Evolutionary conservation across 2,329 filamentous ascomycete species (phyloP).

Genomic region (Rugonectria rugulosa): DNA sequence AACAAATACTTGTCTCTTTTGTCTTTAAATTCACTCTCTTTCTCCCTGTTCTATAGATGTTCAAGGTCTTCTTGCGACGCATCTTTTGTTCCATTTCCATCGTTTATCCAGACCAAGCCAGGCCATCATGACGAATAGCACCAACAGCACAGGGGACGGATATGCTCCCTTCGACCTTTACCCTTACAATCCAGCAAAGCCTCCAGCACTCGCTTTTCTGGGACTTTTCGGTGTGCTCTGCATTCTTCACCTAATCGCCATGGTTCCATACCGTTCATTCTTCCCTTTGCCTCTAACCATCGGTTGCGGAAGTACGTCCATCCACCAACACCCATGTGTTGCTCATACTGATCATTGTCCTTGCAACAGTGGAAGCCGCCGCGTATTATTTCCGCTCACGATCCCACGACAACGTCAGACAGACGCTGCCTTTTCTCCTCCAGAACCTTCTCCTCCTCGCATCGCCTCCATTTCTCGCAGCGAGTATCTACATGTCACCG

Average conservation of each 20-base stretch:
- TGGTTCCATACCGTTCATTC: conserved; percentile 52
- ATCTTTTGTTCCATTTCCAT: not conserved
- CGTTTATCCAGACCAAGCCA: too few relatives aligned
- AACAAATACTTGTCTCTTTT: too few relatives aligned
- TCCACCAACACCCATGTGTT: rapidly evolving
- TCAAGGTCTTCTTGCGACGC: too few relatives aligned
- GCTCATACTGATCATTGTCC: not conserved
- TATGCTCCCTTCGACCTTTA: conserved; percentile 45
- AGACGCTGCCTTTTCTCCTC: conserved; percentile 44
- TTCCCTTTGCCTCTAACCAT: conserved; percentile 59
- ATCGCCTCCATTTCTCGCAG: conserved; percentile 50
- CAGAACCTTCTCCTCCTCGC: conserved; percentile 49
- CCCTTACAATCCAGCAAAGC: conserved; percentile 54
- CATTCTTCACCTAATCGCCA: conserved; percentile 49
- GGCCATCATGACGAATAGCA: conserved; percentile 15
- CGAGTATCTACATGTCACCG: conserved; percentile 52
- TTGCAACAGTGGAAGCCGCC: conserved; percentile 45
- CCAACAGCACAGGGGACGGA: conserved; percentile 16
- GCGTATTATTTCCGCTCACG: conserved; percentile 58
- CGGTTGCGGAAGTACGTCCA: conserved; percentile 54
- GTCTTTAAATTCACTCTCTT: too few relatives aligned
- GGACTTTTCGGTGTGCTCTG: conserved; percentile 46
- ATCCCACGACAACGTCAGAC: conserved; percentile 47
- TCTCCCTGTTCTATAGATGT: too few relatives aligned
- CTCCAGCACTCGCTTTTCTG: conserved; percentile 27